Base-by-base conservation (phyloP, 2,329 filamentous ascomycete genomes). In the Paracorniculantispora psalliotae region DNA sequence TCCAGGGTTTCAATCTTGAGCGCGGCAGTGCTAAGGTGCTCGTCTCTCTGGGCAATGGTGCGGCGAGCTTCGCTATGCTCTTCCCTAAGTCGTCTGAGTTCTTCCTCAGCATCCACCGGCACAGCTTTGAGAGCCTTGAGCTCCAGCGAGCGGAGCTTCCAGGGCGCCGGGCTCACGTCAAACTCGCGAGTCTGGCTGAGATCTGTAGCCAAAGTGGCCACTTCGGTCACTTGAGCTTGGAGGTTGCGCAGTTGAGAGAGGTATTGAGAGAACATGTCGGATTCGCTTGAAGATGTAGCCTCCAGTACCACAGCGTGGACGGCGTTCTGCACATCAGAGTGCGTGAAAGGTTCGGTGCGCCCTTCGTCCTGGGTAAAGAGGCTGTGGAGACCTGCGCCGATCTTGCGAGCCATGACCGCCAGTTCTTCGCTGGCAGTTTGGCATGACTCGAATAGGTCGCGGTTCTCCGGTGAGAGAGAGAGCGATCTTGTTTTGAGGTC, bases 1-100 rank as follows among this genome's bases (percentile, higher is more conserved):
- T 96, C 90, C 39, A 97, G 85, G 43, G 94, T 90, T 73, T 97
- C 93, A 65, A 97, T 96, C 72, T 94, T 92, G 65, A 97, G 88
- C n/a, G 88, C 84, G 25, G 90, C 83, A 60, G 96, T 93, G 71
- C 96, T 92, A 55, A 96, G 84, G 37, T 88, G 87, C 70, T 92
- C 90, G 64, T 96, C 91, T 62, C 88, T 86, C 63, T 87, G 82
- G 1, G 88, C 85, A 59, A 91, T 81, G 3, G 83, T 80, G 57
- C 88, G 86, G 3, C 90, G 88, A 21, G 89, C 86, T 67, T 93
- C 90, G 64, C 87, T 85, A 64, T 94, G 83, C 64, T 93, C 88
- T 56, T 92, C 90, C 66, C 88, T 91, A 59, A 96, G 79, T 21
- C 87, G 85, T 7, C 88, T 84, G 57, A 97, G 82, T 71, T 96